Percentiles rank a stretch among this genome's conserved stretches.
These are phyloP conservation scores for Hypoxylon sp. DNA, from an alignment of 2,329 filamentous ascomycete species.

Conservation along the genomic window DNA sequence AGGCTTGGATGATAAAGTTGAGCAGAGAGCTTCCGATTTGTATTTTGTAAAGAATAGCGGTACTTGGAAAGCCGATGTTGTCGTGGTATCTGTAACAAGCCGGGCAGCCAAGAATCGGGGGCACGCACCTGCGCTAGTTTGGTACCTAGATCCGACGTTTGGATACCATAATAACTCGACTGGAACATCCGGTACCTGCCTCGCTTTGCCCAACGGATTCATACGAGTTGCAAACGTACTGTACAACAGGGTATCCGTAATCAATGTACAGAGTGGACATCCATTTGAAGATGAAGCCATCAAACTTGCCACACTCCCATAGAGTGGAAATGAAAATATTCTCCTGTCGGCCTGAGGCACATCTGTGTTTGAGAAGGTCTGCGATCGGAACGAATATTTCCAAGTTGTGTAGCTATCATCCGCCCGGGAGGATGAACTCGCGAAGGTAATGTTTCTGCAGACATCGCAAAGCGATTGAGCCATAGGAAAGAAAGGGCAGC, in stretches of 20 bases:
- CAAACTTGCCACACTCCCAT: not conserved
- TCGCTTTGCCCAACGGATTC: not conserved
- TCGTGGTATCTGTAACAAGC: not conserved
- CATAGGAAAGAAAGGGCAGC: not conserved
- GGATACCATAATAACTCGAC: not conserved
- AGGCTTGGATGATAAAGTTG: not conserved
- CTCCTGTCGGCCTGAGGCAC: not conserved
- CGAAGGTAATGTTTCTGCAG: not conserved
- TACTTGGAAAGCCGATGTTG: not conserved
- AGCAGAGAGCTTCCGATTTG: not conserved
- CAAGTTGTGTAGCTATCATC: not conserved
- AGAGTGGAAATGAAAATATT: not conserved
- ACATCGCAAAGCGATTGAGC: not conserved
- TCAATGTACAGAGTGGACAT: not conserved
- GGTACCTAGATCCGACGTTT: not conserved
- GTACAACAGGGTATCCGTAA: not conserved
- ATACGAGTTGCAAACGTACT: not conserved
- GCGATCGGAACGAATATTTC: conserved; percentile 1
- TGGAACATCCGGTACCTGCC: not conserved
- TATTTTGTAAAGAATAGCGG: not conserved
- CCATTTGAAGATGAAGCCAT: not conserved
- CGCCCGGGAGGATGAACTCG: not conserved
- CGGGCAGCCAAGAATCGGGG: not conserved
- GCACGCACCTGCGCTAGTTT: not conserved
- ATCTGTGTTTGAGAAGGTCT: not conserved